These are phyloP conservation scores for Phytopythium boreale DNA, from an alignment of 352 stramenopile species.

Conservation along the genomic window DNA sequence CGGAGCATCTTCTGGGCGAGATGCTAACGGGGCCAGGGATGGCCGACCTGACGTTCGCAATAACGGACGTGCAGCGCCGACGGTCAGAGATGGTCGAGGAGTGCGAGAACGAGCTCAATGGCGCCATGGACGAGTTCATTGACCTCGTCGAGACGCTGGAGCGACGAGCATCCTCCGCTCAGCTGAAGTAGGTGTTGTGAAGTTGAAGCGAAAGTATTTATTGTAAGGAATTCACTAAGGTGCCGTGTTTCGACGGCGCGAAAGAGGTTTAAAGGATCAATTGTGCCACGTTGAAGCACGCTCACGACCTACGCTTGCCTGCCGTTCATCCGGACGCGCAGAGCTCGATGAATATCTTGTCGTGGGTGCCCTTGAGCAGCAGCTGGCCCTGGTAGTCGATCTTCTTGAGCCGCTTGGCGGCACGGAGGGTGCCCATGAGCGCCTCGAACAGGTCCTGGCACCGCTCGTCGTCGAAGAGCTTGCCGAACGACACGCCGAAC, in stretches of 20 bases:
- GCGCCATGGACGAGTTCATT: slow-evolving; percentile 60
- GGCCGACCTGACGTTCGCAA: slow-evolving; percentile 23
- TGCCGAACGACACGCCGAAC: slow-evolving; percentile 72
- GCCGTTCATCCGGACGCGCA: slow-evolving; percentile 23
- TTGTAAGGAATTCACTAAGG: background rate
- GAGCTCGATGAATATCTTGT: slow-evolving; percentile 76
- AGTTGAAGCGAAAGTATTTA: slow-evolving; percentile 1
- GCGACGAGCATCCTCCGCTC: slow-evolving; percentile 9
- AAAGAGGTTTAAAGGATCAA: slow-evolving; percentile 5
- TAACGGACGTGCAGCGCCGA: slow-evolving; percentile 42
- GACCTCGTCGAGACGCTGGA: slow-evolving; percentile 35
- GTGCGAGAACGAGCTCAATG: slow-evolving; percentile 57
- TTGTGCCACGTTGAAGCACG: slow-evolving; percentile 5
- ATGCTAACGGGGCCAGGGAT: slow-evolving; percentile 39
- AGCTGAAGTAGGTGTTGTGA: background rate
- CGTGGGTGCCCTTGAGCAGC: slow-evolving; percentile 78
- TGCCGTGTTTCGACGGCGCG: background rate
- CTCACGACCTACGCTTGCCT: background rate
- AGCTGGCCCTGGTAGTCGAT: slow-evolving; percentile 82
- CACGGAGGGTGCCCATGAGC: slow-evolving; percentile 80
- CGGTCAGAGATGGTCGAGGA: slow-evolving; percentile 57
- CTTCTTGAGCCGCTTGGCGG: slow-evolving; percentile 68
- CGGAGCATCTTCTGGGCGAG: slow-evolving; percentile 43
- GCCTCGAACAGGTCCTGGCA: slow-evolving; percentile 79
- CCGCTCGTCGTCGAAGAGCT: slow-evolving; percentile 81